Conservation (phyloP, 2,329 filamentous ascomycete genomes). For the Sporothrix sp. region DNA sequence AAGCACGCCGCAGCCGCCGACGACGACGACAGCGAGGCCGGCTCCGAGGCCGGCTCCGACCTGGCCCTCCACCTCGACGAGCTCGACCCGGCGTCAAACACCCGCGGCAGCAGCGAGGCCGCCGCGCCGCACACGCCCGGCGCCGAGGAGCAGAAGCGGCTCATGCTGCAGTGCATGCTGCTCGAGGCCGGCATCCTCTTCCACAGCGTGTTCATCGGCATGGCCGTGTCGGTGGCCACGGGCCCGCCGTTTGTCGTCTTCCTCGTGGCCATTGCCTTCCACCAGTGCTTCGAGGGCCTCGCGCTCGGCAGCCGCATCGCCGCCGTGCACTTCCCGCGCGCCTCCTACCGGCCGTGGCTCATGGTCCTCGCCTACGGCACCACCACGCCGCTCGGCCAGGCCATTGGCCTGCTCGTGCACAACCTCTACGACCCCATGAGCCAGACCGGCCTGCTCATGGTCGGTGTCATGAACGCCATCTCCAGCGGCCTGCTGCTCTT, state of each 20-base stretch:
- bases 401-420: conserved; percentile 69
- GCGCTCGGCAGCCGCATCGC: conserved; percentile 79
- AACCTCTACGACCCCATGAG: conserved; percentile 71
- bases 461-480: conserved; percentile 81
- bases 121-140: conserved; percentile 23
- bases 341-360: conserved; percentile 68
- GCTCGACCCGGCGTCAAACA: conserved; percentile 31
- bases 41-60: conserved; percentile 42
- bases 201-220: conserved; percentile 70
- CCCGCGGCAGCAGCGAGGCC: conserved; percentile 15
- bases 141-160: conserved; percentile 52
- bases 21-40: conserved; percentile 27
- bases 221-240: conserved; percentile 74
- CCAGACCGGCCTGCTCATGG: conserved; percentile 66
- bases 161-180: conserved; percentile 67
- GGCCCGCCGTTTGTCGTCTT: conserved; percentile 73
- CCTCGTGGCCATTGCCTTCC: conserved; percentile 70
- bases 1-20: conserved; percentile 16
- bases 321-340: conserved; percentile 65
- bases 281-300: conserved; percentile 82
- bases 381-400: conserved; percentile 75
- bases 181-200: conserved; percentile 78
- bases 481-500: conserved; percentile 72
- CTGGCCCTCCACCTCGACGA: conserved; percentile 53
- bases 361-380: conserved; percentile 70